Evolutionary conservation across 2,329 filamentous ascomycete genomes (phyloP).

Genomic region (Hypoxylon sp.): DNA sequence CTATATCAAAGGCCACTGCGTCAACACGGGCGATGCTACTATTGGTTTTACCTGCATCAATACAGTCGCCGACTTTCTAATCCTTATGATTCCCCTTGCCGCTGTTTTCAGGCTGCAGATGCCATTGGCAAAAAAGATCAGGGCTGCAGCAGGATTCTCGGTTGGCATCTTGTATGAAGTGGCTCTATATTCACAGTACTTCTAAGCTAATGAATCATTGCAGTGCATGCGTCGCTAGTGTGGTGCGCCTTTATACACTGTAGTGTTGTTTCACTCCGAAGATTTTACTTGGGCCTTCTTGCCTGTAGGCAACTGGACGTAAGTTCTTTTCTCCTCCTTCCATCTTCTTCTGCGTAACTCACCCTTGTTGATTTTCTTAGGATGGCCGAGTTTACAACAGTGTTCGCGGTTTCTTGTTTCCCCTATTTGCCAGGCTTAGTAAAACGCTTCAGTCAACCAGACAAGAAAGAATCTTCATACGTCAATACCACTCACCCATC

Average conservation of each 20-base stretch:
- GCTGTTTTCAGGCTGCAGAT: slow-evolving; percentile 35
- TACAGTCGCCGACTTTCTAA: slow-evolving; percentile 35
- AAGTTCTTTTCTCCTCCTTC: slow-evolving; percentile 1
- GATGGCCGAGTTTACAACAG: slow-evolving; percentile 20
- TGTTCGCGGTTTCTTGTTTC: slow-evolving; percentile 20
- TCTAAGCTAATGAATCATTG: not conserved
- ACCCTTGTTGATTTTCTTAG: not conserved
- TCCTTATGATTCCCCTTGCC: slow-evolving; percentile 32
- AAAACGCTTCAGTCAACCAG: not conserved
- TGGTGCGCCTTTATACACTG: slow-evolving; percentile 24
- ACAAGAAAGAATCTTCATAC: not conserved
- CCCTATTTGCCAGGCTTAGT: slow-evolving; percentile 6
- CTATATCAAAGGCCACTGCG: slow-evolving; percentile 24
- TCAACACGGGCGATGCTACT: slow-evolving; percentile 5
- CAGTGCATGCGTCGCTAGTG: slow-evolving; percentile 20
- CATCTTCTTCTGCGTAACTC: not conserved
- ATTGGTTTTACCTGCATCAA: slow-evolving; percentile 26
- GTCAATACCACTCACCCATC: not conserved
- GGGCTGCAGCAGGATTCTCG: slow-evolving; percentile 33
- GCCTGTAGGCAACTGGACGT: slow-evolving; percentile 23
- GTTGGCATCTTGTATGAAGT: slow-evolving; percentile 35
- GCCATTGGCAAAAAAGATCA: slow-evolving; percentile 30
- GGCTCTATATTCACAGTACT: not conserved
- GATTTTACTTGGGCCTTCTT: slow-evolving; percentile 17
- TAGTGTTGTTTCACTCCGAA: slow-evolving; percentile 4